phyloP scores from a whole-genome alignment of 2,329 filamentous ascomycete species.

The Nemania bipapillata region DNA sequence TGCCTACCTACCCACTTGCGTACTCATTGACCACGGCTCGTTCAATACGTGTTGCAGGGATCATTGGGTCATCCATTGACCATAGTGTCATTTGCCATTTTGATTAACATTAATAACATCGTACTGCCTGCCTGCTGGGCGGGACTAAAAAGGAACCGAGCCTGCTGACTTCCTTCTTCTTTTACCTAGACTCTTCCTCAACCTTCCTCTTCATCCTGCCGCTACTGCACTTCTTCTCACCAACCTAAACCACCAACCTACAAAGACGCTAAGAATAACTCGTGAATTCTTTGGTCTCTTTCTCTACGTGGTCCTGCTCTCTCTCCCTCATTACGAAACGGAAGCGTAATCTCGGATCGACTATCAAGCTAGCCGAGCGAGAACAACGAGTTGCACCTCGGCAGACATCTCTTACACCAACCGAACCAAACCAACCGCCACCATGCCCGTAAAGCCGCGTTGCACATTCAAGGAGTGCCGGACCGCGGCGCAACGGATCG shows the following conservation, averaged over 20 bases:
- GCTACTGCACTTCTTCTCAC: constrained; percentile 1
- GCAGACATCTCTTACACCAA: background rate
- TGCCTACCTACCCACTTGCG: background rate
- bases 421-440: constrained; percentile 51
- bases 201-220: background rate
- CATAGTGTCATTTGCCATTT: constrained; percentile 30
- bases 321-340: too few relatives aligned
- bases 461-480: constrained; percentile 92
- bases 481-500: constrained; percentile 87
- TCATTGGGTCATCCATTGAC: constrained; percentile 20
- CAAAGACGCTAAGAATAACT: constrained; percentile 19
- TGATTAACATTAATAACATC: constrained; percentile 7
- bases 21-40: constrained; percentile 4
- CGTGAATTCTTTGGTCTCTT: constrained; percentile 25
- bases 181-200: constrained; percentile 17
- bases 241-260: background rate
- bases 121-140: constrained; percentile 9
- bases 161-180: constrained; percentile 38
- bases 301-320: constrained; percentile 1
- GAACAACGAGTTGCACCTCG: background rate
- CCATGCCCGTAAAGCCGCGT: constrained; percentile 80
- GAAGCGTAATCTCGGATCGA: constrained; percentile 16
- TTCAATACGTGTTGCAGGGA: constrained; percentile 18
- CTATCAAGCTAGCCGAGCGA: background rate
- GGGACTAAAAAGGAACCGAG: too few relatives aligned